These are phyloP conservation scores for Paecilomyces formosus DNA, from an alignment of 2,329 filamentous ascomycete genomes.

Conservation along the genomic window DNA sequence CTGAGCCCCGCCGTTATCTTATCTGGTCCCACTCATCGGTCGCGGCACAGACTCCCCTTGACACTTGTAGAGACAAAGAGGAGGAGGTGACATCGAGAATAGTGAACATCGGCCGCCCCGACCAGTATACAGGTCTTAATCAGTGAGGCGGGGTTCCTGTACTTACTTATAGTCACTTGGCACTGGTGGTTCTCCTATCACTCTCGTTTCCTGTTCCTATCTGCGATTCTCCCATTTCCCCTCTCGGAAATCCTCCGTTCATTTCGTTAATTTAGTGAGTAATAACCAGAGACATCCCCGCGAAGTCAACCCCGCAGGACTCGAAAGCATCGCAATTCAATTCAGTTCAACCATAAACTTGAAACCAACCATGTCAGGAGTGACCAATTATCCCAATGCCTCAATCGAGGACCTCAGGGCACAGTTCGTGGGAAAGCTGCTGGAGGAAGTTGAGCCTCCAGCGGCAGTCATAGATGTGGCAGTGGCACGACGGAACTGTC, in stretches of 20 bases:
- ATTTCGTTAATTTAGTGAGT: too few species aligned
- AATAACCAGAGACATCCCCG: too few species aligned
- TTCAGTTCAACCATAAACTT: background rate
- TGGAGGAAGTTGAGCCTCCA: slow-evolving; percentile 56
- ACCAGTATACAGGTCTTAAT: background rate
- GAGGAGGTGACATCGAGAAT: background rate
- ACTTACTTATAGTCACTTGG: background rate
- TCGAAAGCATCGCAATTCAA: background rate
- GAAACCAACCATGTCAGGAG: slow-evolving; percentile 6
- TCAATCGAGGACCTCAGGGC: slow-evolving; percentile 7
- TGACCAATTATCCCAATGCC: slow-evolving; percentile 10
- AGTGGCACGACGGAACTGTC: slow-evolving; percentile 59
- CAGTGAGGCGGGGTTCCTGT: background rate
- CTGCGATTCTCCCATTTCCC: background rate
- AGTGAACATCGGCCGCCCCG: background rate
- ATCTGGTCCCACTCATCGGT: background rate
- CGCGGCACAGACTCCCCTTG: background rate
- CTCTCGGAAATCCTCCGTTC: background rate
- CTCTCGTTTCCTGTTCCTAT: background rate
- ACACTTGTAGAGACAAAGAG: background rate
- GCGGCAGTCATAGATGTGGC: slow-evolving; percentile 60
- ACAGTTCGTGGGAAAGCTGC: slow-evolving; percentile 50
- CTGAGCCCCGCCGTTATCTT: background rate
- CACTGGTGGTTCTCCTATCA: background rate
- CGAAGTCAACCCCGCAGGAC: background rate